Base-by-base conservation (phyloP, 2,329 filamentous ascomycete species). In the Pseudogymnoascus sp. region DNA sequence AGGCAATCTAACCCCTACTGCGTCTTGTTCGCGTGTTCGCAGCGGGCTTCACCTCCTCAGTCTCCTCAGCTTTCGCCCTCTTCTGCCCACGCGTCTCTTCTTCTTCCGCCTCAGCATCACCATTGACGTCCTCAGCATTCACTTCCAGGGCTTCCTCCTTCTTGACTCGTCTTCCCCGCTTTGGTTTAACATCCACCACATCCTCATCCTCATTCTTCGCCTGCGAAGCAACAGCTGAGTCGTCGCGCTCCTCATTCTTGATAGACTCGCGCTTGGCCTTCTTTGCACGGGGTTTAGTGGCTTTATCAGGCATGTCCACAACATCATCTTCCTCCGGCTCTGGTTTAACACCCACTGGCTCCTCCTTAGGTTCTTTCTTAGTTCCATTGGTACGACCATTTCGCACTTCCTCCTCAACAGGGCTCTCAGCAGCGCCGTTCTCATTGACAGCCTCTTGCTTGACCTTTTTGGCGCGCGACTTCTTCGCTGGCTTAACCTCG, bases 211-310 rank as follows among this genome's bases (percentile, higher is more conserved):
- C 70, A 16, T 72, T 71, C 40, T 70, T 68, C 5, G 68, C 69
- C 10, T 71, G 7, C 67, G 26, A 66, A 67, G n/a, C 65, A 18
- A 64, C 61, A 37, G 68, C 67, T 4, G 67, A 65, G 40, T 70
- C 63, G 34, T 40, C 57, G 26, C 63, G 60, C 21, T 62, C 64
- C 26, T 67, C 67, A 29, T 63, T 64, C 31, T 63, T 63, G 11
- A 63, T 64, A 37, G 57, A 63, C 65, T 64, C 69, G n/a, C 47
- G 47, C 64, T 71, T 76, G 61, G 71, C 66, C 66, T 77, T 78
- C 69, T 79, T 78, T 10, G 64, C 67, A 10, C 65, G 63, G 57
- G 67, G 51, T 60, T 73, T 74, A 66, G 64, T 69, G 18, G 67
- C 47, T 45, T 64, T 67, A 62, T 71, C 68, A 51, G 66, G 59